Percentiles rank a stretch among this genome's conserved stretches.
These are phyloP conservation scores for Hymenoscyphus fraxineus DNA, from an alignment of 2,329 filamentous ascomycete genomes.

Conservation along the genomic window DNA sequence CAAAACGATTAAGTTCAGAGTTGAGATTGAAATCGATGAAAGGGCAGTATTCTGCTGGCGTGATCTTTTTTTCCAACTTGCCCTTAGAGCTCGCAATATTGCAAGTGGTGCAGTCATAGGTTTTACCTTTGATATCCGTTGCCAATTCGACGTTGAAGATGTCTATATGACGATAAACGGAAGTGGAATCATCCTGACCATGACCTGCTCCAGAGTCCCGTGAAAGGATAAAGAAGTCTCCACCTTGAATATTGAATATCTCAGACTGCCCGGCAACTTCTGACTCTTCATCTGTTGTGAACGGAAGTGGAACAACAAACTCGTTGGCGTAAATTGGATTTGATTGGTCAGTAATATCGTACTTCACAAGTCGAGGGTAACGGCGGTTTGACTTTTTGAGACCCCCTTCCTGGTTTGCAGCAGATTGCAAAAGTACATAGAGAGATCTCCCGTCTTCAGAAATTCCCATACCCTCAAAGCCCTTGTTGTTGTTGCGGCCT, in stretches of 20 bases:
- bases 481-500: conserved; percentile 69
- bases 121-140: conserved; percentile 54
- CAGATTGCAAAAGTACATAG: conserved; percentile 64
- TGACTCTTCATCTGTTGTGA: conserved; percentile 45
- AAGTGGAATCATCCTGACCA: conserved; percentile 49
- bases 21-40: conserved; percentile 69
- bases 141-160: conserved; percentile 60
- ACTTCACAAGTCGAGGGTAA: conserved; percentile 60
- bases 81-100: conserved; percentile 43
- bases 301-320: conserved; percentile 63
- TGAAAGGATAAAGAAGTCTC: conserved; percentile 64
- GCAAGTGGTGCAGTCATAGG: conserved; percentile 39
- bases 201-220: conserved; percentile 60
- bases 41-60: conserved; percentile 57
- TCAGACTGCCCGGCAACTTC: conserved; percentile 64
- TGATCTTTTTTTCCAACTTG: conserved; percentile 50
- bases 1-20: conserved; percentile 59
- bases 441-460: conserved; percentile 59
- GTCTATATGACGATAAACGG: conserved; percentile 65
- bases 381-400: conserved; percentile 50
- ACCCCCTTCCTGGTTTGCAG: conserved; percentile 59
- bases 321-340: conserved; percentile 52
- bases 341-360: conserved; percentile 49
- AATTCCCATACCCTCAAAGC: conserved; percentile 67
- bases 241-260: conserved; percentile 58